phyloP scores from a whole-genome alignment of 768 basidiomycete species.

The Botryobasidium botryosum region DNA sequence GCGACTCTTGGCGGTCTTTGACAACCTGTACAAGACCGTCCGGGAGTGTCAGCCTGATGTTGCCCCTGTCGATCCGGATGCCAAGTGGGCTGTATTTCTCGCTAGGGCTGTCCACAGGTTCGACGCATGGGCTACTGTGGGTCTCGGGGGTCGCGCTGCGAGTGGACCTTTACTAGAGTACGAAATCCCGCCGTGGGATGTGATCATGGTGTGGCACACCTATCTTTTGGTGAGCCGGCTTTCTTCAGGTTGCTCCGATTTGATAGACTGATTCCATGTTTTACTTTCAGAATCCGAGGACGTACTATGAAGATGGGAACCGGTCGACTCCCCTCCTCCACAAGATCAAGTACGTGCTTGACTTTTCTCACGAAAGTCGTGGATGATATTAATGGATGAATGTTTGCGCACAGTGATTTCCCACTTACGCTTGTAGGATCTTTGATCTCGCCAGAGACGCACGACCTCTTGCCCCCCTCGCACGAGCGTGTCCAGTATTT shows the following conservation, averaged over 20 bases:
- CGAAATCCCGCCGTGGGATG: constrained; percentile 13
- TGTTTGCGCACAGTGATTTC: no score
- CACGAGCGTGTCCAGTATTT: background rate
- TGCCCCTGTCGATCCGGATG: constrained; percentile 7
- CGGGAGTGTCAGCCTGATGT: background rate
- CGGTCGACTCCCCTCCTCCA: no score
- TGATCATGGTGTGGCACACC: constrained; percentile 12
- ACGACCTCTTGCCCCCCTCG: background rate
- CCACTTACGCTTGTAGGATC: no score
- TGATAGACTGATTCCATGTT: background rate
- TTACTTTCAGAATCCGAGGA: constrained; percentile 14
- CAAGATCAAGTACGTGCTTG: no score
- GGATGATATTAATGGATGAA: no score
- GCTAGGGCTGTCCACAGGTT: constrained; percentile 11
- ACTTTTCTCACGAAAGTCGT: no score
- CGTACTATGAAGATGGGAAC: constrained; percentile 11
- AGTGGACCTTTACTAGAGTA: no score
- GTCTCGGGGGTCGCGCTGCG: no score
- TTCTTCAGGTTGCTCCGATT: no score
- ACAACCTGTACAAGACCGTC: constrained; percentile 7
- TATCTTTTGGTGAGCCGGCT: constrained; percentile 12
- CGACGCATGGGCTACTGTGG: constrained; percentile 6
- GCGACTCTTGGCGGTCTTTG: constrained; percentile 13
- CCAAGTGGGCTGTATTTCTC: constrained; percentile 12
- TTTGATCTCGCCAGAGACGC: no score